These are phyloP conservation scores for Zangia roseola DNA, from an alignment of 768 basidiomycete species.

Conservation along the genomic window DNA sequence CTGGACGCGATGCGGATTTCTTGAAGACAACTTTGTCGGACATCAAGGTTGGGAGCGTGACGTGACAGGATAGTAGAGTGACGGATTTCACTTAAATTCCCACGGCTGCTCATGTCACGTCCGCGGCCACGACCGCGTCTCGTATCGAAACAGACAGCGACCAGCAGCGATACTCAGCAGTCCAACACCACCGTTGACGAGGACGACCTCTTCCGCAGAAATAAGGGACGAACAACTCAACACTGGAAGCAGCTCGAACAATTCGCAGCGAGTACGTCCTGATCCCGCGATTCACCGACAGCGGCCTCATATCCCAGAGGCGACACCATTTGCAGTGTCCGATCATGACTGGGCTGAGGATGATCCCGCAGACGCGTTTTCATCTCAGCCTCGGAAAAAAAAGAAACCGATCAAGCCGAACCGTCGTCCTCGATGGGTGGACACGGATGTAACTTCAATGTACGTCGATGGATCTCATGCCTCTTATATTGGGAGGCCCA, in stretches of 20 bases:
- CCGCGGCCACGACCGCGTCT: slow-evolving; percentile 56
- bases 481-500: not conserved
- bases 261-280: slow-evolving; percentile 50
- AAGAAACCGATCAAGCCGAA: slow-evolving; percentile 33
- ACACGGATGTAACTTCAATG: slow-evolving; percentile 39
- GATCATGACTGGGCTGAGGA: slow-evolving; percentile 24
- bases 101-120: slow-evolving; percentile 36
- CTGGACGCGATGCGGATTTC: slow-evolving; percentile 39
- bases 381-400: slow-evolving; percentile 39
- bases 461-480: slow-evolving; percentile 25
- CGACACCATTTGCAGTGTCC: slow-evolving; percentile 18
- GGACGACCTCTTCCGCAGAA: slow-evolving; percentile 71
- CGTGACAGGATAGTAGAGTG: slow-evolving; percentile 17
- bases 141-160: slow-evolving; percentile 22
- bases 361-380: slow-evolving; percentile 23
- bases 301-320: slow-evolving; percentile 19
- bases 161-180: slow-evolving; percentile 1
- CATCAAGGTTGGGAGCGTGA: slow-evolving; percentile 21
- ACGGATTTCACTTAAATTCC: slow-evolving; percentile 20
- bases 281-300: not conserved
- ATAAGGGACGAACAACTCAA: slow-evolving; percentile 51
- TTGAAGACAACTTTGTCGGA: slow-evolving; percentile 41
- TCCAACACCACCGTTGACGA: slow-evolving; percentile 43
- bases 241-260: slow-evolving; percentile 62
- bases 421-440: slow-evolving; percentile 44